These are phyloP conservation scores for Lycium ferocissimum DNA, from an alignment of 257 asterid genomes.

Conservation along the genomic window DNA sequence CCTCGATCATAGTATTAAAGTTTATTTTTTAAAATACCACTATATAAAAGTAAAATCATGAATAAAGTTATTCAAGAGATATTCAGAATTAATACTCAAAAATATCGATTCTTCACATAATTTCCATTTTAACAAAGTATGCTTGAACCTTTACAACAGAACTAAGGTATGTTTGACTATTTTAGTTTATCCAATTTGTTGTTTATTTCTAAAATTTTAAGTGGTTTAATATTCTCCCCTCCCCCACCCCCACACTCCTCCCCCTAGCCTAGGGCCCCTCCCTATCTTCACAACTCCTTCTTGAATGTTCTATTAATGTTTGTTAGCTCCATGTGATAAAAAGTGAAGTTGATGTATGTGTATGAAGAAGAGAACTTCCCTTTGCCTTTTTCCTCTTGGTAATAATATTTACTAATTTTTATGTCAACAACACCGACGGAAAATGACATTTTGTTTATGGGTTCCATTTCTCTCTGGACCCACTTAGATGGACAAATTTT, in stretches of 20 bases:
- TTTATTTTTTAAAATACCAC: too few relatives aligned
- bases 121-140: not conserved
- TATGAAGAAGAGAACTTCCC: conserved; percentile 32
- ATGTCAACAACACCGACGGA: conserved; percentile 41
- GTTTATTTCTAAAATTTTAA: not conserved
- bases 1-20: not conserved
- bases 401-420: not conserved
- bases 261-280: not conserved
- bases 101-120: not conserved
- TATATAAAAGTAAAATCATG: not conserved
- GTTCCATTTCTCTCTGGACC: conserved; percentile 24
- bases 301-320: not conserved
- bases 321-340: conserved; percentile 15
- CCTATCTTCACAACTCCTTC: not conserved
- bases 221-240: not conserved
- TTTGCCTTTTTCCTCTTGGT: not conserved
- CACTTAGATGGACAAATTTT: not conserved
- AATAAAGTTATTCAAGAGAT: not conserved
- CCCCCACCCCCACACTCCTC: not conserved
- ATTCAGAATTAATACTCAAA: not conserved
- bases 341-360: conserved; percentile 23
- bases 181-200: not conserved
- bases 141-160: not conserved
- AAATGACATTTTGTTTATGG: conserved; percentile 29
- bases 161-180: not conserved